These are phyloP conservation scores for Acrasis kona DNA, from an alignment of 78 protist species.

Conservation along the genomic window DNA sequence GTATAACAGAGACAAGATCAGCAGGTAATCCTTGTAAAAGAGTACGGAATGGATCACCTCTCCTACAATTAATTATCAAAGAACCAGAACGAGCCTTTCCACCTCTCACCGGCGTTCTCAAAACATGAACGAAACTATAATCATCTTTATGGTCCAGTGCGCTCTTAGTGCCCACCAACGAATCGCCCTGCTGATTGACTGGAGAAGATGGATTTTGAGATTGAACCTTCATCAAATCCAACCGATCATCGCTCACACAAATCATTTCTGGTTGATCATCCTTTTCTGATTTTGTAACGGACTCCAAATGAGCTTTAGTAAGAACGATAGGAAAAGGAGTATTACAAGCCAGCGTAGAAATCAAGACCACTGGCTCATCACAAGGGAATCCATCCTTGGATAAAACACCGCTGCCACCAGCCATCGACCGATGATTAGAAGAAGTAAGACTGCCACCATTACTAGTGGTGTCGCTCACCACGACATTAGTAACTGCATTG, in stretches of 20 bases:
- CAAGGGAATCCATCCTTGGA: neutral
- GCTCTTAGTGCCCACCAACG: neutral
- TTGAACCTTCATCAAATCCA: neutral
- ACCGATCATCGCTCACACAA: neutral
- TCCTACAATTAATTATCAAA: neutral
- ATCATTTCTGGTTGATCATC: neutral
- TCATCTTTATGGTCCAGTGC: too few species aligned
- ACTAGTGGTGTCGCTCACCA: neutral
- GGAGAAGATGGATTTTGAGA: neutral
- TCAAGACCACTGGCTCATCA: neutral
- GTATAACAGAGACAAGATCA: neutral
- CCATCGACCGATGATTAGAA: neutral
- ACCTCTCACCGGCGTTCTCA: too few species aligned
- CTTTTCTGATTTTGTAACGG: neutral
- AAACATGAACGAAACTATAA: too few species aligned
- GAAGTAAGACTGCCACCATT: neutral
- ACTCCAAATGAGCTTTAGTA: neutral
- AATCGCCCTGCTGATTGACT: neutral
- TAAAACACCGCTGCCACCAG: neutral
- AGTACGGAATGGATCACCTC: neutral
- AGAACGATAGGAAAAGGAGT: neutral
- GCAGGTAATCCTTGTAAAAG: neutral
- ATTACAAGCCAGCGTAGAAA: neutral
- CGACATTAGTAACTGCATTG: neutral
- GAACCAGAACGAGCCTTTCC: neutral